Conservation (phyloP, 371 early-diverging fungal genomes). For the Batkoa obscura region DNA sequence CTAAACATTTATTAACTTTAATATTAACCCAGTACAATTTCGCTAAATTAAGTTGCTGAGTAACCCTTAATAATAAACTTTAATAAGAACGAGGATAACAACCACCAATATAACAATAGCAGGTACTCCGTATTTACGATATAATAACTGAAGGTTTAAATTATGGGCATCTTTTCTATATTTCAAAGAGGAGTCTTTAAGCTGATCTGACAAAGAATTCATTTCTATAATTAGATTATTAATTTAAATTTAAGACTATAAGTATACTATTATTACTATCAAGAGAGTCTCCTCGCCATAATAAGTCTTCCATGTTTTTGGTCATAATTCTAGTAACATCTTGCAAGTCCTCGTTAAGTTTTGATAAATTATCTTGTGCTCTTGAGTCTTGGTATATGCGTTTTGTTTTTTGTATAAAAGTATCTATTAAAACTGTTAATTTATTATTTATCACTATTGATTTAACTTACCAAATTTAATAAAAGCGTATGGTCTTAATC, state of each 20-base stretch:
- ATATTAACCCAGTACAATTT: neutral
- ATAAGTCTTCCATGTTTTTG: conserved; percentile 88
- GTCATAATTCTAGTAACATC: conserved; percentile 96
- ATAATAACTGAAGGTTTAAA: neutral
- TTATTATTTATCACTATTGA: neutral
- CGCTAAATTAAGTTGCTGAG: too few relatives aligned
- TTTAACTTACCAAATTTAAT: conserved; percentile 64
- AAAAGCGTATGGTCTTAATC: conserved; percentile 87
- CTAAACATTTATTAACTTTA: neutral
- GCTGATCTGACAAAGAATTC: neutral
- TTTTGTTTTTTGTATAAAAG: conserved; percentile 91
- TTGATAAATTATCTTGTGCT: conserved; percentile 73
- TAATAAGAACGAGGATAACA: too few relatives aligned
- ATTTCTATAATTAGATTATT: neutral
- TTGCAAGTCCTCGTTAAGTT: conserved; percentile 84
- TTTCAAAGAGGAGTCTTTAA: neutral
- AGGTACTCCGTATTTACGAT: too few relatives aligned
- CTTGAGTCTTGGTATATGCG: conserved; percentile 85
- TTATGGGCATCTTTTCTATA: neutral
- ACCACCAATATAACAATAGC: too few relatives aligned
- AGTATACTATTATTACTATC: conserved; percentile 31
- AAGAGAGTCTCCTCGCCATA: conserved; percentile 78
- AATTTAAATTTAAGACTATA: neutral
- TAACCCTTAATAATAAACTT: too few relatives aligned
- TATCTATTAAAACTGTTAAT: conserved; percentile 29